phyloP scores from a whole-genome alignment of 441 rosid genomes.

The Cnidoscolus chayamansa region DNA sequence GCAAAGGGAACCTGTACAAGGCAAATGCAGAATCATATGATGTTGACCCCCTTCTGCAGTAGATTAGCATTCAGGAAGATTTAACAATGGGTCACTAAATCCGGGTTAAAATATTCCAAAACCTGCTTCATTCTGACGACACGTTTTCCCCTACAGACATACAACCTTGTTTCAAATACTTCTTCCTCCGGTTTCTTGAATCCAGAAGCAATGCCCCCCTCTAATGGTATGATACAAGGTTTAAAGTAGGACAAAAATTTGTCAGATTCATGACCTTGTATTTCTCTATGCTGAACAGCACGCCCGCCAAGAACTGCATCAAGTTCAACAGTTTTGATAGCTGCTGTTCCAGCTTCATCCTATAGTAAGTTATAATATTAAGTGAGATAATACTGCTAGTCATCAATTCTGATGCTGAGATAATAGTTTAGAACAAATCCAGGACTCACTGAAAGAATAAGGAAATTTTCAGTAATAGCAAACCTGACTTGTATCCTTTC shows the following conservation, averaged over 20 bases:
- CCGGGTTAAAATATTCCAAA: slow-evolving; percentile 10
- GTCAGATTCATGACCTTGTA: slow-evolving; percentile 97
- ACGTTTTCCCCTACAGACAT: slow-evolving; percentile 92
- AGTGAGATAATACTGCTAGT: slow-evolving; percentile 10
- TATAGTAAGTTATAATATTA: slow-evolving; percentile 23
- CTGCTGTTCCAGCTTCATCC: slow-evolving; percentile 99
- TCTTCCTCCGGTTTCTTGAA: slow-evolving; percentile 82
- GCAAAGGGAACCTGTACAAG: slow-evolving; percentile 79
- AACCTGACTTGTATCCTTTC: slow-evolving; percentile 98
- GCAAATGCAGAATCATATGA: slow-evolving; percentile 24
- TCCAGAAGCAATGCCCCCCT: slow-evolving; percentile 97
- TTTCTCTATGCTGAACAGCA: slow-evolving; percentile 95
- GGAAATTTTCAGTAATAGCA: slow-evolving; percentile 19
- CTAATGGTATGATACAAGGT: slow-evolving; percentile 93
- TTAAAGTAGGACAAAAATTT: slow-evolving; percentile 93
- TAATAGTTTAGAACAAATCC: not conserved
- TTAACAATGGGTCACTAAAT: slow-evolving; percentile 21
- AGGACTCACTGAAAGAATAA: slow-evolving; percentile 10
- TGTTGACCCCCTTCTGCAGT: slow-evolving; percentile 14
- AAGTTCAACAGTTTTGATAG: slow-evolving; percentile 92
- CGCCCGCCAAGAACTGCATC: slow-evolving; percentile 97
- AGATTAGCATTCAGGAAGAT: slow-evolving; percentile 17
- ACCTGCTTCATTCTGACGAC: slow-evolving; percentile 95
- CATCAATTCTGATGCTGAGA: not conserved
- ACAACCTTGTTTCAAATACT: slow-evolving; percentile 77